Percentiles rank a stretch among this genome's conserved stretches.
phyloP scores from a whole-genome alignment of 116 monocot species.

The Trichopus zeylanicus region DNA sequence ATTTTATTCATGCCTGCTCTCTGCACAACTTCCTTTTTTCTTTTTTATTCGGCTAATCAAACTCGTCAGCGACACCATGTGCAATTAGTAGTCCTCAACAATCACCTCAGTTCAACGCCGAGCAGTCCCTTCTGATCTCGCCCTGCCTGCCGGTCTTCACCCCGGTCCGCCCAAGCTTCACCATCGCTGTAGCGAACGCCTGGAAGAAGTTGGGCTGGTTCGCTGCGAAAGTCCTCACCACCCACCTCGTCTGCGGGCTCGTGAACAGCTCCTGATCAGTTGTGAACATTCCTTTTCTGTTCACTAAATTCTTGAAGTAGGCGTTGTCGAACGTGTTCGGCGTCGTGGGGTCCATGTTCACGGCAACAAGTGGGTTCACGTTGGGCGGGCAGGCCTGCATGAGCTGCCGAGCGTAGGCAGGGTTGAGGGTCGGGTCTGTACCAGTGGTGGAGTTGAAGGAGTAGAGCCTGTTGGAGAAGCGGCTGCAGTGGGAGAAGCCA shows the following conservation, averaged over 20 bases:
- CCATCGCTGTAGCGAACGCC: constrained; percentile 51
- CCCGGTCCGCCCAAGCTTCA: constrained; percentile 42
- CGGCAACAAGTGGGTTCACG: constrained; percentile 40
- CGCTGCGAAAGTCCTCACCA: constrained; percentile 34
- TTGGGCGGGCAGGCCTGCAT: constrained; percentile 36
- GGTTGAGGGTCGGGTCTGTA: constrained; percentile 43
- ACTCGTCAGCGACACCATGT: no score
- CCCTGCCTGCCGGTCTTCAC: constrained; percentile 64
- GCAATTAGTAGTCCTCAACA: no score
- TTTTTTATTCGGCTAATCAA: no score
- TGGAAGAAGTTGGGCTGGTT: constrained; percentile 22
- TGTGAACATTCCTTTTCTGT: constrained; percentile 45
- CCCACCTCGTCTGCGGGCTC: constrained; percentile 9
- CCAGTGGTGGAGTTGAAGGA: constrained; percentile 16
- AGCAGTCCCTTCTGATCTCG: constrained; percentile 52
- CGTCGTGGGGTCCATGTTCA: constrained; percentile 56
- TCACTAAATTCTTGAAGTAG: constrained; percentile 40
- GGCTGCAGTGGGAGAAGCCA: constrained; percentile 76
- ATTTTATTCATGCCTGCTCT: no score
- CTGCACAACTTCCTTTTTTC: no score
- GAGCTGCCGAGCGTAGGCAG: constrained; percentile 31
- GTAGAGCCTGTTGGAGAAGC: constrained; percentile 54
- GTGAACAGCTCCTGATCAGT: constrained; percentile 54
- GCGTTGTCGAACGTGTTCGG: constrained; percentile 60
- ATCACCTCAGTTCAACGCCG: constrained; percentile 30